Base-by-base conservation (phyloP, 2,329 filamentous ascomycete species). In the Akanthomyces muscarius region DNA sequence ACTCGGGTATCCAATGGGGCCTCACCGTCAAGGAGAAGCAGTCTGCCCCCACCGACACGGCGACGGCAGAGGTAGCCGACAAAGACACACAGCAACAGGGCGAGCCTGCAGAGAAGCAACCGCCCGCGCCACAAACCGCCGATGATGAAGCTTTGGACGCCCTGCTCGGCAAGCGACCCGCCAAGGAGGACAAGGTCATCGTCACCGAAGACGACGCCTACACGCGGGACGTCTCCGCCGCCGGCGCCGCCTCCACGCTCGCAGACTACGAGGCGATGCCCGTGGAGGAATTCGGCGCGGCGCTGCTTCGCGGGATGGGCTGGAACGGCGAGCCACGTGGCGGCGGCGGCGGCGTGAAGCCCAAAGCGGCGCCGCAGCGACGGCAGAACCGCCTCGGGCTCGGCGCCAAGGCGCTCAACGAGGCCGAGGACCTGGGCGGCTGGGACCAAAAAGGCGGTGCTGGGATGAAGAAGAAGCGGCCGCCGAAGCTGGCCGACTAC, bases 241-340 rank as follows among this genome's bases (percentile, higher is more conserved):
- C 92, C 1, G 92, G 92, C 1, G 89, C 92, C 25, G 82, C 86
- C 36, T 88, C 92, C 4, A 90, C 87, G 0, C 78, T 96, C 21
- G 90, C 91, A 41, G 91, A 95, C 70, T 98, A 98, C 76, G 89
- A 90, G 64, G 87, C 89, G 14, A 89, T 97, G 65, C 94, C 95
- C 0, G 92, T 98, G 18, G 94, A 97, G 68, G 92, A 97, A 69
- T 99, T 98, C 68, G 95, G 95, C 8, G 90, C 92, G 21, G 92
- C 93, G 0, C 81, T 98, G 66, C 82, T 99, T 42, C 87, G 93
- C 38, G 92, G 93, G 11, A 97, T 98, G 90, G 95, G 95, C 10
- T 97, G 94, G 93, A 92, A 97, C 80, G 89, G 77, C 74, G 84
- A 86, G 61, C 79, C 82, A 65, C 28, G 28, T 30, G 77, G 80